Base-by-base conservation (phyloP, 805 yeast genomes). In the Lipomyces sp. region DNA sequence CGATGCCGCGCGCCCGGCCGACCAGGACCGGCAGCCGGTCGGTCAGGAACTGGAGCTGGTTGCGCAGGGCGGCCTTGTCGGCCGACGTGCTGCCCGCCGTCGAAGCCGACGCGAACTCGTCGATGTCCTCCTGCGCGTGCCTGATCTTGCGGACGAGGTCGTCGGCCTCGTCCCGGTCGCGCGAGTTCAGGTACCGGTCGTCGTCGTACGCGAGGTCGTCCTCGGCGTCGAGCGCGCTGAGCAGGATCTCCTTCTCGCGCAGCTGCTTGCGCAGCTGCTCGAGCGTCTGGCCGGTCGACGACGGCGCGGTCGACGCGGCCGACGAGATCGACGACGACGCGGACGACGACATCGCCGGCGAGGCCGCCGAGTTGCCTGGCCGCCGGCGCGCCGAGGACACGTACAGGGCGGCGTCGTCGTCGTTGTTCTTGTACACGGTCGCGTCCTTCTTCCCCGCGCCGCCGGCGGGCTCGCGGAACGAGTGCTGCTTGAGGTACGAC, bases 1-100 rank as follows among this genome's bases (percentile, higher is more conserved):
- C 95, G 31, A 83, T 76, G 28, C 75, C 65, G 39, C 79, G 71
- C 48, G 93, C 83, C 39, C 77, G 76, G 11, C 78, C 69, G 44
- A 90, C 79, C 49, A 93, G 74, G 37, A 71, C 71, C 1, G 97
- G 95, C 33, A 90, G 83, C 61, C 75, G 78, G 49, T 82, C 86
- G 13, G 87, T 79, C 47, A 85, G 74, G n/a, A 67, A 66, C 55
- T 79, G 79, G 60, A 90, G 77, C 61, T 79, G 81, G 3, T 71
- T 66, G 47, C 78, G 69, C 47, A 88, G 69, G n/a, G 73, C 72
- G 36, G 76, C 72, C 59, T 75, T 78, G 39, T 78, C 77, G 4
- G 68, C 69, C 2, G 73, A 71, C n/a, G 65, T 65, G 16, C 57
- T 56, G 28, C 63, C 55, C 3, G 63, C 59, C 4, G 64, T 49